These are phyloP conservation scores for Helotiales sp. DNA, from an alignment of 2,329 filamentous ascomycete species.

Conservation along the genomic window DNA sequence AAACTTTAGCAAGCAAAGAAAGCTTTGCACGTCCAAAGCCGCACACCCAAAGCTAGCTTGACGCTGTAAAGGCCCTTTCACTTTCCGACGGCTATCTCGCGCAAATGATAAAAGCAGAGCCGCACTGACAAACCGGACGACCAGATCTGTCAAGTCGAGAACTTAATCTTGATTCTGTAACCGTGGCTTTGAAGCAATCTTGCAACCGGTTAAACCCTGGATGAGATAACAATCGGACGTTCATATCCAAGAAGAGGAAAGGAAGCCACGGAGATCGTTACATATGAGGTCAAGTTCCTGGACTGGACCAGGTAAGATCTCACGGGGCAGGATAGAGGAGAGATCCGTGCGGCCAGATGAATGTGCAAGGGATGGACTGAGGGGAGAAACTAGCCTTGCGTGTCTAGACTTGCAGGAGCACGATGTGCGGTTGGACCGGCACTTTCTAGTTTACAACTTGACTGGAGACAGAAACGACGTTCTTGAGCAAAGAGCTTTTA, in stretches of 20 bases:
- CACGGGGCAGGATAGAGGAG: background rate
- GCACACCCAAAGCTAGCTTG: background rate
- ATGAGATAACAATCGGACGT: conserved; percentile 3
- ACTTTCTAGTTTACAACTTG: conserved; percentile 1
- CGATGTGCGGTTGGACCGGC: background rate
- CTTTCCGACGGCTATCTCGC: conserved; percentile 2
- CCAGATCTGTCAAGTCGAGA: background rate
- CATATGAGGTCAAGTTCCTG: conserved; percentile 2
- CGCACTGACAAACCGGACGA: background rate
- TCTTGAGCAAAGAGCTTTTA: background rate
- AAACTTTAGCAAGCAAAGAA: background rate
- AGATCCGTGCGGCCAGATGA: conserved; percentile 9
- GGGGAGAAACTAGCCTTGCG: background rate
- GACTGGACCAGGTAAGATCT: background rate
- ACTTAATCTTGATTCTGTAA: background rate
- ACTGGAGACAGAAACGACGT: background rate
- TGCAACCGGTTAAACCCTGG: background rate
- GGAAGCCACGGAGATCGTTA: conserved; percentile 10
- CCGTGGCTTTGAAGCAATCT: background rate
- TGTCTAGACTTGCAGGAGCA: background rate
- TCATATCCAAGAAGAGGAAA: background rate
- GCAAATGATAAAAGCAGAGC: background rate
- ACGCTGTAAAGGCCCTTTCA: background rate
- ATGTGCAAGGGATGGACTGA: background rate
- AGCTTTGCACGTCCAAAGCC: background rate